Evolutionary conservation across 371 early-diverging fungal genomes (phyloP).

Genomic region (Zancudomyces culisetae): DNA sequence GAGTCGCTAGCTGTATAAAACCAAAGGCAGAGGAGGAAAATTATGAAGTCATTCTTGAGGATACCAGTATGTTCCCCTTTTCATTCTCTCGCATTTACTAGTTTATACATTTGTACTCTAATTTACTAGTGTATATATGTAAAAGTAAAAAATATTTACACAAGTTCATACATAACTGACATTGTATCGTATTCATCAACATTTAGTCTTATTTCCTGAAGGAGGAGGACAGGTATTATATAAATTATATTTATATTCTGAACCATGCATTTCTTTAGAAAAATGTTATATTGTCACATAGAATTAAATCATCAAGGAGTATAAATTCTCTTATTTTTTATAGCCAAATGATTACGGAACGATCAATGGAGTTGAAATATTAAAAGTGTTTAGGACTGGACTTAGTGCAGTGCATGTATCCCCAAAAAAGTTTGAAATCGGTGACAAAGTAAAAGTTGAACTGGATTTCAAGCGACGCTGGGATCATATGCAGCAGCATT

Average conservation of each 20-base stretch:
- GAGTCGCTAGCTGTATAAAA: neutral
- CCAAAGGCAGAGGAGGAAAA: neutral
- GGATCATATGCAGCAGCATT: slow-evolving; percentile 65
- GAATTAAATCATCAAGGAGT: neutral
- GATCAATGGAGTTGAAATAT: slow-evolving; percentile 31
- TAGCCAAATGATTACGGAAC: slow-evolving; percentile 40
- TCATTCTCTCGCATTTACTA: no score
- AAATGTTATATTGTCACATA: neutral
- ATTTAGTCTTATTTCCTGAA: slow-evolving; percentile 43
- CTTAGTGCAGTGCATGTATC: slow-evolving; percentile 42
- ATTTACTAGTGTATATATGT: no score
- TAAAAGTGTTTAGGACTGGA: slow-evolving; percentile 36
- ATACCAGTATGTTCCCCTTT: slow-evolving; percentile 1
- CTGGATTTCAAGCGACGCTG: slow-evolving; percentile 52
- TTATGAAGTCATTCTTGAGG: slow-evolving; percentile 2
- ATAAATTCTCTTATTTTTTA: neutral
- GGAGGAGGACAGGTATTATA: slow-evolving; percentile 41
- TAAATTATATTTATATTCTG: neutral
- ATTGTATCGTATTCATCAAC: no score
- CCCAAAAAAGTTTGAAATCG: slow-evolving; percentile 28
- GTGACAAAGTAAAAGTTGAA: slow-evolving; percentile 27
- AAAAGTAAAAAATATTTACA: no score
- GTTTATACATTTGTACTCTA: no score
- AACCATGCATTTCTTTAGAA: neutral
- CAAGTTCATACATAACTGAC: no score